Conservation (phyloP, 1,139 yeast species). For the Torulaspora pretoriensis region DNA sequence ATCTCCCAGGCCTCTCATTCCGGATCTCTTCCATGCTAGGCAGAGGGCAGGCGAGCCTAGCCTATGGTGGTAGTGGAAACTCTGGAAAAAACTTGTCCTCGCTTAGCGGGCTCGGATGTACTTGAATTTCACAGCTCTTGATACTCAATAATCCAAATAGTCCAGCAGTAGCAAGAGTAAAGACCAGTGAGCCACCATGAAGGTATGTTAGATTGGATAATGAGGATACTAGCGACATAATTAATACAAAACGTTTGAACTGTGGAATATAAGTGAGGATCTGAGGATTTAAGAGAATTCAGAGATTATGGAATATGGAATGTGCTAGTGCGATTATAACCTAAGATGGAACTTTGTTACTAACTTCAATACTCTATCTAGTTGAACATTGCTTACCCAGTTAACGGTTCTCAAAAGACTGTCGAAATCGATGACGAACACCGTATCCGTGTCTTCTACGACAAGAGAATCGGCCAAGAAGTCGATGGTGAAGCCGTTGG, state of each 20-base stretch:
- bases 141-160: background rate
- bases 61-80: background rate
- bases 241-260: too few relatives aligned
- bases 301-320: background rate
- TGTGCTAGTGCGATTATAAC: background rate
- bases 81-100: slow-evolving; percentile 13
- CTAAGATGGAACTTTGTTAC: slow-evolving; percentile 5
- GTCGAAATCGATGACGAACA: slow-evolving; percentile 98
- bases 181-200: slow-evolving; percentile 36
- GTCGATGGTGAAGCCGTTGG: slow-evolving; percentile 98
- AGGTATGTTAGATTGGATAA: slow-evolving; percentile 28
- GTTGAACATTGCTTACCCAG: slow-evolving; percentile 99
- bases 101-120: slow-evolving; percentile 7
- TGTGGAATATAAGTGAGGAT: too few relatives aligned
- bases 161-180: slow-evolving; percentile 10
- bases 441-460: slow-evolving; percentile 97
- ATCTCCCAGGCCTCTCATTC: too few relatives aligned
- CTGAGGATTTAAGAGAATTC: background rate
- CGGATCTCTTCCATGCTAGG: background rate
- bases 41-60: background rate
- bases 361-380: slow-evolving; percentile 32
- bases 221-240: background rate
- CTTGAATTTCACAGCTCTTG: slow-evolving; percentile 9
- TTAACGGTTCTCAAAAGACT: slow-evolving; percentile 99
- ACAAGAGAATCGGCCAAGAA: slow-evolving; percentile 99